Conservation (phyloP, 768 basidiomycete genomes). For the Leccinum disarticulatum region DNA sequence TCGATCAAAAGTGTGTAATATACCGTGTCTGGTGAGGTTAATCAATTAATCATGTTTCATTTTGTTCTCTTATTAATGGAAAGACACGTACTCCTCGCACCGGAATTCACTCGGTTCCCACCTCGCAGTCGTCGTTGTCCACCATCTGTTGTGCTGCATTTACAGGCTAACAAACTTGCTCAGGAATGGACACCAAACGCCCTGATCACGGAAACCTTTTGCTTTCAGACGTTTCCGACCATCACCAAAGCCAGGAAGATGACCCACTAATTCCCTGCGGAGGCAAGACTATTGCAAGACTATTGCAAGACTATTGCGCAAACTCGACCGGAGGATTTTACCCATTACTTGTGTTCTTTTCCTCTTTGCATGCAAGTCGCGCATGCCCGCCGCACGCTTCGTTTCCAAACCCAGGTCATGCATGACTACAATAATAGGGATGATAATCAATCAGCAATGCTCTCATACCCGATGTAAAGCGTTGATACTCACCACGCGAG, state of each 20-base stretch:
- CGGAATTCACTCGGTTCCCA: neutral
- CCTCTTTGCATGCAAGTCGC: conserved; percentile 67
- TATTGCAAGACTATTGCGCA: conserved; percentile 32
- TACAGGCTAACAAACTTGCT: neutral
- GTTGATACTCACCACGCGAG: conserved; percentile 37
- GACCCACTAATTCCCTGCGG: conserved; percentile 37
- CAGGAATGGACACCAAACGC: conserved; percentile 19
- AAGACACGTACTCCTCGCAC: neutral
- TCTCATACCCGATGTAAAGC: too few relatives aligned
- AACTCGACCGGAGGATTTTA: conserved; percentile 65
- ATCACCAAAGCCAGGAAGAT: conserved; percentile 10
- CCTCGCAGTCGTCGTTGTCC: neutral
- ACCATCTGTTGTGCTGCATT: conserved; percentile 20
- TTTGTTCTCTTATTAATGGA: too few relatives aligned
- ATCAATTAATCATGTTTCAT: neutral
- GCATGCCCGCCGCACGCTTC: too few relatives aligned
- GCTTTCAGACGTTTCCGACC: conserved; percentile 4
- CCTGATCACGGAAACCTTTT: conserved; percentile 2
- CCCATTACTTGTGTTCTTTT: conserved; percentile 72
- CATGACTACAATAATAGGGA: too few relatives aligned
- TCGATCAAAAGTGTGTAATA: neutral
- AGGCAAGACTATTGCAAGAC: conserved; percentile 45
- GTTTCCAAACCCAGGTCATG: too few relatives aligned
- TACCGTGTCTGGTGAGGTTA: neutral
- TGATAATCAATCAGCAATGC: too few relatives aligned